phyloP scores from a whole-genome alignment of 192 early-diverging fungal species.

The Coemansia sp. region DNA sequence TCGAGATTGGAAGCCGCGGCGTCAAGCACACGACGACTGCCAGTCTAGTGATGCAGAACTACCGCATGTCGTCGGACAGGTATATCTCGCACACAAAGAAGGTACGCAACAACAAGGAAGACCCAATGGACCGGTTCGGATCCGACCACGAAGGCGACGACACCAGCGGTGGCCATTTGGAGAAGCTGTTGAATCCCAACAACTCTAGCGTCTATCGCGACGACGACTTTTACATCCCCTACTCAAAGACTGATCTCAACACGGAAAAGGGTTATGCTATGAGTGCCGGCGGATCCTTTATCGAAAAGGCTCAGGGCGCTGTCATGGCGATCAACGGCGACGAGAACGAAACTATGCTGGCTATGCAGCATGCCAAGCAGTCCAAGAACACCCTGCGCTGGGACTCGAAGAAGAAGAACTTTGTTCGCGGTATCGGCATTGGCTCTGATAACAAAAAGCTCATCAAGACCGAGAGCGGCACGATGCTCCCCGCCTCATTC shows the following conservation, averaged over 20 bases:
- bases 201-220: slow-evolving; percentile 58
- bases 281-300: slow-evolving; percentile 68
- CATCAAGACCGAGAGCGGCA: slow-evolving; percentile 88
- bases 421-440: slow-evolving; percentile 76
- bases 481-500: slow-evolving; percentile 83
- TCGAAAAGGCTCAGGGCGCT: slow-evolving; percentile 75
- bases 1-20: slow-evolving; percentile 89
- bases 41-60: slow-evolving; percentile 65
- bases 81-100: slow-evolving; percentile 31
- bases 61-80: slow-evolving; percentile 47
- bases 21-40: slow-evolving; percentile 68
- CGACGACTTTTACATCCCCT: slow-evolving; percentile 84
- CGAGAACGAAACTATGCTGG: slow-evolving; percentile 65
- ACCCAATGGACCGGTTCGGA: slow-evolving; percentile 45
- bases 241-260: slow-evolving; percentile 78
- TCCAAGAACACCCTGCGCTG: slow-evolving; percentile 67
- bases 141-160: slow-evolving; percentile 28
- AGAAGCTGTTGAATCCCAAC: slow-evolving; percentile 26
- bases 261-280: slow-evolving; percentile 84
- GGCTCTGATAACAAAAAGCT: slow-evolving; percentile 96
- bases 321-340: slow-evolving; percentile 79
- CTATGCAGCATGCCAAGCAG: slow-evolving; percentile 57
- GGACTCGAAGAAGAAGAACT: slow-evolving; percentile 93
- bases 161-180: slow-evolving; percentile 5
- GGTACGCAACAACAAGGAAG: slow-evolving; percentile 32